Evolutionary conservation across 1,284 basidiomycete species (phyloP).

Genomic region (Phlebopus sp.): DNA sequence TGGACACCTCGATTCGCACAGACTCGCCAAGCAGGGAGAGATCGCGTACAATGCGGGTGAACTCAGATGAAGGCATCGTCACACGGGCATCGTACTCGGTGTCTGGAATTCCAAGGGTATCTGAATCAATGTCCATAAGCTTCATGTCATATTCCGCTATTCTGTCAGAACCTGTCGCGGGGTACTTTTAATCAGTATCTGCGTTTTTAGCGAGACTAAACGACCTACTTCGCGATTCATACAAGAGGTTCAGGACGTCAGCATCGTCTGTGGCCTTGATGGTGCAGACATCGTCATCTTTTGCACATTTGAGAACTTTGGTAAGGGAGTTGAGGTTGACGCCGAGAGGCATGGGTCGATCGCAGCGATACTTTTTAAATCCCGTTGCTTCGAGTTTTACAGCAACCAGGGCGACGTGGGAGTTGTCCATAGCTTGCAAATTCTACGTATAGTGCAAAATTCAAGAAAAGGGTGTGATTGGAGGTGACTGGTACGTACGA

Average conservation of each 20-base stretch:
- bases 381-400: conserved; percentile 75
- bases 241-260: conserved; percentile 87
- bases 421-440: conserved; percentile 99
- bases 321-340: conserved; percentile 89
- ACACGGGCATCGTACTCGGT: conserved; percentile 97
- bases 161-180: conserved; percentile 76
- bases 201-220: conserved; percentile 1
- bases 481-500: conserved; percentile 54
- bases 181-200: not conserved
- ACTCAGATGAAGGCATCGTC: conserved; percentile 85
- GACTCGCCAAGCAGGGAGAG: conserved; percentile 91
- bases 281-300: conserved; percentile 93
- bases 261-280: conserved; percentile 92
- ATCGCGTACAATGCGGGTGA: conserved; percentile 91
- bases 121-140: conserved; percentile 98
- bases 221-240: conserved; percentile 84
- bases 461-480: not conserved
- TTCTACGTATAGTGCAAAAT: conserved; percentile 41
- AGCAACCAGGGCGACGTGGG: conserved; percentile 94
- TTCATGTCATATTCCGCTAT: conserved; percentile 99
- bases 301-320: conserved; percentile 97
- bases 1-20: conserved; percentile 93
- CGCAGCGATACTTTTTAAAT: conserved; percentile 91
- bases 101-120: conserved; percentile 96
- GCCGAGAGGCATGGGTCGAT: conserved; percentile 92